Conservation (phyloP, 2,329 filamentous ascomycete species). For the Verticillium zaregamsianum region DNA sequence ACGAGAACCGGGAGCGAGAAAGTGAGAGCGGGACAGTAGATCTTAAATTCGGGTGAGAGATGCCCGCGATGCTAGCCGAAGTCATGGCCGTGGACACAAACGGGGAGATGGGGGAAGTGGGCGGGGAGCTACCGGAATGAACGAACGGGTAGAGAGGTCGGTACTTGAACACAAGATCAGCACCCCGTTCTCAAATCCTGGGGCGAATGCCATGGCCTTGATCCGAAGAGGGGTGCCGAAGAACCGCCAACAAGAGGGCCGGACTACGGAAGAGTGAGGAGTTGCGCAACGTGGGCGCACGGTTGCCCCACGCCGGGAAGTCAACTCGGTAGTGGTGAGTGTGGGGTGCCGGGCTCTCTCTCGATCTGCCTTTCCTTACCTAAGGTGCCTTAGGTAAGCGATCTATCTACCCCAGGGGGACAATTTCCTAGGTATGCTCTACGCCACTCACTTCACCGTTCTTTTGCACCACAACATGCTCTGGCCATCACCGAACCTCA, state of each 20-base stretch:
- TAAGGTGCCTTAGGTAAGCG: background rate
- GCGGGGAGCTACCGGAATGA: background rate
- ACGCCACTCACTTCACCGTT: too few species aligned
- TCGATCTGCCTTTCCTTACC: background rate
- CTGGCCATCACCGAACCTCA: too few species aligned
- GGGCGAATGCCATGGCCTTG: background rate
- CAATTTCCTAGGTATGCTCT: too few species aligned
- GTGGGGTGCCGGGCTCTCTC: background rate
- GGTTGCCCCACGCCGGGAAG: constrained; percentile 1
- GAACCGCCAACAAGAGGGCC: background rate
- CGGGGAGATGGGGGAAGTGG: background rate
- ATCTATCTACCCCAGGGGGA: background rate
- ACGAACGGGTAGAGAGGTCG: constrained; percentile 1
- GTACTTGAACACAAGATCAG: background rate
- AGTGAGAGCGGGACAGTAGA: background rate
- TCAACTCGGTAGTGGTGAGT: background rate
- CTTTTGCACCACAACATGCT: too few species aligned
- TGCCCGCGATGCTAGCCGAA: background rate
- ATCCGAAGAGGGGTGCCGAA: background rate
- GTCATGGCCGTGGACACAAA: background rate
- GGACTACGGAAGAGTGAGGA: background rate
- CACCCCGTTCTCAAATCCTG: background rate
- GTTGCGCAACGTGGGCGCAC: background rate
- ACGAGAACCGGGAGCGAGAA: background rate
- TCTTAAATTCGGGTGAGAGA: background rate